Conservation (phyloP, 345 rosid species). For the Sonneratia alba region DNA sequence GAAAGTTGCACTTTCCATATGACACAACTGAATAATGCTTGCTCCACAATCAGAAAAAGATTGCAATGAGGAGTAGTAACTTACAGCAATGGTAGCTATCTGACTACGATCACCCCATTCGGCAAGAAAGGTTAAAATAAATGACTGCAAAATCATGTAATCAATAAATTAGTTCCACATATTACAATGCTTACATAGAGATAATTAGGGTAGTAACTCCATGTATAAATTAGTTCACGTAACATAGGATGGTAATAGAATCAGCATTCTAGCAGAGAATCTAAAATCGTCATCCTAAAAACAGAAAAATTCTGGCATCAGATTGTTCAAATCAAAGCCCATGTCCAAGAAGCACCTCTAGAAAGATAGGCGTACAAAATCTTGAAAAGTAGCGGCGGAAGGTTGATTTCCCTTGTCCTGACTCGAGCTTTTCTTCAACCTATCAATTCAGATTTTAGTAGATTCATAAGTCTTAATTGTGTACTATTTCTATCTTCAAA, state of each 20-base stretch:
- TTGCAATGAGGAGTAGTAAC: slow-evolving; percentile 13
- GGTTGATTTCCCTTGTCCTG: slow-evolving; percentile 74
- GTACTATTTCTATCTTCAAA: not conserved
- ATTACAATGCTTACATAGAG: not conserved
- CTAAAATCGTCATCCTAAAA: not conserved
- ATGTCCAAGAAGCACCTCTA: slow-evolving; percentile 51
- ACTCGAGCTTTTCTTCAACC: slow-evolving; percentile 99
- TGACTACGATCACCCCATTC: slow-evolving; percentile 99
- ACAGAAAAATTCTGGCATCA: not conserved
- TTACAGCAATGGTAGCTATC: slow-evolving; percentile 99
- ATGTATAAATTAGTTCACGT: not conserved
- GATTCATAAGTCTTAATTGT: not conserved
- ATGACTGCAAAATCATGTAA: slow-evolving; percentile 48
- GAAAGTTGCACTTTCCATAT: not conserved
- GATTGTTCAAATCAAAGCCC: not conserved
- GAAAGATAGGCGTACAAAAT: slow-evolving; percentile 92
- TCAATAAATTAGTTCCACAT: not conserved
- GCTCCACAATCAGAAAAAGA: not conserved
- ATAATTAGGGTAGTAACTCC: not conserved
- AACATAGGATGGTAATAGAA: not conserved
- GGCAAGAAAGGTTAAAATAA: slow-evolving; percentile 85
- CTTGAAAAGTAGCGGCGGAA: slow-evolving; percentile 81
- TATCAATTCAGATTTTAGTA: slow-evolving; percentile 16
- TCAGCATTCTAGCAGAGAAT: not conserved
- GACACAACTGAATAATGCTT: not conserved